phyloP scores from a whole-genome alignment of 768 basidiomycete species.

The Collybia sordida region DNA sequence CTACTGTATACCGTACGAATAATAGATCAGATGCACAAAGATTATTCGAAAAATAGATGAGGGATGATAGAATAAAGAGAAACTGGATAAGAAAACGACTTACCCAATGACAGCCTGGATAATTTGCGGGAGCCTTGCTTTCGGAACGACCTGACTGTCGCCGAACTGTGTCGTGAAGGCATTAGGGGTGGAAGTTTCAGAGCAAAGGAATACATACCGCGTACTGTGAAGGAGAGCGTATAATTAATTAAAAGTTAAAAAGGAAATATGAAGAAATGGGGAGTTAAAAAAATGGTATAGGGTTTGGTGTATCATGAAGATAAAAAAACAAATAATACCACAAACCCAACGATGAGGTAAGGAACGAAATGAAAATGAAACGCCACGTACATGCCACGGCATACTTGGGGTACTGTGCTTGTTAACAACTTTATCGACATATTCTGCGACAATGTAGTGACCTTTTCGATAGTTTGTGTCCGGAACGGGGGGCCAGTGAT shows the following conservation, averaged over 20 bases:
- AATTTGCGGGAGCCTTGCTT: conserved; percentile 66
- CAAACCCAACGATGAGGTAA: neutral
- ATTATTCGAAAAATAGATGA: neutral
- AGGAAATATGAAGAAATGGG: too few species aligned
- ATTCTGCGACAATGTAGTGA: conserved; percentile 73
- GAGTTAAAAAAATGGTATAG: neutral
- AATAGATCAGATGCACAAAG: neutral
- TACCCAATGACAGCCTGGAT: conserved; percentile 75
- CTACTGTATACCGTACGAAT: conserved; percentile 42
- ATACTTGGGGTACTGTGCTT: conserved; percentile 55
- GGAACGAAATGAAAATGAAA: conserved; percentile 13
- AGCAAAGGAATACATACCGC: conserved; percentile 44
- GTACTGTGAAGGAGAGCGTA: conserved; percentile 40
- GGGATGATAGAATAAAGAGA: neutral
- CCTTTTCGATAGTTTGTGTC: conserved; percentile 77
- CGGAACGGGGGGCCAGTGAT: conserved; percentile 77
- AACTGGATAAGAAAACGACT: too few species aligned
- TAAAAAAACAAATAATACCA: too few species aligned
- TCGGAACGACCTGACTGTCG: conserved; percentile 69
- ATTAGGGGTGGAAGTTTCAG: conserved; percentile 7
- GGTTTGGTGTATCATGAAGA: too few species aligned
- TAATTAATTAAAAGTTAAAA: neutral
- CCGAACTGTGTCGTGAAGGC: conserved; percentile 55
- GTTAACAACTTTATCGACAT: conserved; percentile 63
- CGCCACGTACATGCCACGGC: conserved; percentile 66